Evolutionary conservation across 1,284 basidiomycete species (phyloP).

Genomic region (Ustilago shanxiensis): DNA sequence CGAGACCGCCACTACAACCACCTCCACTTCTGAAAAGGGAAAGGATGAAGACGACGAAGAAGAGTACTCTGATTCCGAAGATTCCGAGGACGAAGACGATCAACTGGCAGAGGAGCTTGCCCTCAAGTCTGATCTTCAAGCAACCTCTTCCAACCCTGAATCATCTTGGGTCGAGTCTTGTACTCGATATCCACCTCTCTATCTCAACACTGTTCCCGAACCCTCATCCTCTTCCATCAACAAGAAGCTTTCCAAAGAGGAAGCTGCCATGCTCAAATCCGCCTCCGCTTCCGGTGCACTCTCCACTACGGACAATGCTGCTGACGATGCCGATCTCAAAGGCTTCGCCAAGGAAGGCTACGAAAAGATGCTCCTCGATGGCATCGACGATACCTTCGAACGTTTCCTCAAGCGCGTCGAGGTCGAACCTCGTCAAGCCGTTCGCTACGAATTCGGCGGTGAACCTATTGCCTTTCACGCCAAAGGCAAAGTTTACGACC

Average conservation of each 20-base stretch:
- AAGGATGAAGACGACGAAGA: neutral
- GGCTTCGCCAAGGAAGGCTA: slow-evolving; percentile 62
- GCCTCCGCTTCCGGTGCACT: slow-evolving; percentile 34
- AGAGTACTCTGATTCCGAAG: slow-evolving; percentile 26
- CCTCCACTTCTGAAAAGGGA: neutral
- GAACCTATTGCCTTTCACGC: slow-evolving; percentile 61
- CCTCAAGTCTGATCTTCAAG: slow-evolving; percentile 63
- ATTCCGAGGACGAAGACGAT: slow-evolving; percentile 51
- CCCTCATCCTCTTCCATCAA: slow-evolving; percentile 48
- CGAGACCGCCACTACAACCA: neutral
- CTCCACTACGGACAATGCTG: slow-evolving; percentile 2
- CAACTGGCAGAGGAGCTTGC: slow-evolving; percentile 65
- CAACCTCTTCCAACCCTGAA: slow-evolving; percentile 16
- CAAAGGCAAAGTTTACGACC: slow-evolving; percentile 51
- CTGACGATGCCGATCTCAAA: slow-evolving; percentile 46
- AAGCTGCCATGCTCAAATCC: slow-evolving; percentile 42
- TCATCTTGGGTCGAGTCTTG: slow-evolving; percentile 52
- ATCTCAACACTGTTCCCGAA: slow-evolving; percentile 67
- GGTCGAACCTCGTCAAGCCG: slow-evolving; percentile 61
- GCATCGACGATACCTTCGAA: slow-evolving; percentile 66
- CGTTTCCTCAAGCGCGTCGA: slow-evolving; percentile 62
- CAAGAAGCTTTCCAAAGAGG: slow-evolving; percentile 45
- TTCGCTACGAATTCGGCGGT: slow-evolving; percentile 67
- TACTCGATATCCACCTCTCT: slow-evolving; percentile 55
- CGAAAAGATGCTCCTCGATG: slow-evolving; percentile 61